Conservation (phyloP, 2,329 filamentous ascomycete genomes). For the Trichoderma simmonsii region DNA sequence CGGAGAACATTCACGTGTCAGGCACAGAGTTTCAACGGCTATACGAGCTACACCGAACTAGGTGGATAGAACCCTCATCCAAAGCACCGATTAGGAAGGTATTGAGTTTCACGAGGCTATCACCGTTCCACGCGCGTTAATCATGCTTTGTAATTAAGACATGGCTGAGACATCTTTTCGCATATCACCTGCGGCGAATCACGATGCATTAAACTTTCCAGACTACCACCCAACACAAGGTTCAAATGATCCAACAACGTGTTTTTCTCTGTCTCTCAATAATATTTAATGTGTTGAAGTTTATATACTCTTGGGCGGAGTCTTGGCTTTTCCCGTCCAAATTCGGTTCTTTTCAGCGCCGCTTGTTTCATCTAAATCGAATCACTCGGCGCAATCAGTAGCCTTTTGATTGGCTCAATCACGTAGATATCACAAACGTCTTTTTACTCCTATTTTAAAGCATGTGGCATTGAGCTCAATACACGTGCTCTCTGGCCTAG, state of each 20-base stretch:
- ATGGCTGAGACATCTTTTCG: background rate
- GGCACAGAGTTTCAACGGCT: background rate
- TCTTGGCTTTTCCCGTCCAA: background rate
- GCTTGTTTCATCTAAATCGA: background rate
- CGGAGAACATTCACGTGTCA: background rate
- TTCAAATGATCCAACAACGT: background rate
- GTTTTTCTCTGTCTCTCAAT: background rate
- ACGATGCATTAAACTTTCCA: background rate
- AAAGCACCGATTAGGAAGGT: conserved; percentile 1
- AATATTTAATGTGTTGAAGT: background rate
- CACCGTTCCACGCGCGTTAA: background rate
- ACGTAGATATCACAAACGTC: background rate
- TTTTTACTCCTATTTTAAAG: background rate
- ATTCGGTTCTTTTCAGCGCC: background rate
- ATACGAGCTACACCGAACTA: background rate
- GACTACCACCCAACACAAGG: background rate
- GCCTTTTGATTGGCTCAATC: background rate
- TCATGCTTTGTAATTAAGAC: background rate
- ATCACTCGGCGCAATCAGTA: background rate
- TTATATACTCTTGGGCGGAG: background rate
- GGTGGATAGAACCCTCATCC: background rate
- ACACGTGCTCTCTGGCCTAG: background rate
- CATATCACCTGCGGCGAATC: background rate
- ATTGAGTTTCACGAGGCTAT: background rate
- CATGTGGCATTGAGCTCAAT: background rate